phyloP scores from a whole-genome alignment of 2,329 filamentous ascomycete species.

The Pseudogymnoascus verrucosus region DNA sequence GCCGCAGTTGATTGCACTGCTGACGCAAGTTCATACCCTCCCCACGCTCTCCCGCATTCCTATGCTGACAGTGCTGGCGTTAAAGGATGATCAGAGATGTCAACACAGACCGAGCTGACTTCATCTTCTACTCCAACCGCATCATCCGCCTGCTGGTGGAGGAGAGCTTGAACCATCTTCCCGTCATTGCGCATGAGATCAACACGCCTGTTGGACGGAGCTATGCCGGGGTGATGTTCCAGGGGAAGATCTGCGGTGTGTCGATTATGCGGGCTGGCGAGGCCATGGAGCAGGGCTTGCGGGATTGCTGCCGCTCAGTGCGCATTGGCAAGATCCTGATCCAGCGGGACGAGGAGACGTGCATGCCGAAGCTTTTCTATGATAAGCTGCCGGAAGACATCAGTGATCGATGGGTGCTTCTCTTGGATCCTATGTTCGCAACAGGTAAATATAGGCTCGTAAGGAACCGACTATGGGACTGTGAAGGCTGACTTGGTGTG shows the following conservation, averaged over 20 bases:
- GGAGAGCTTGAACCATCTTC: constrained; percentile 93
- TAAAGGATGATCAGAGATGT: constrained; percentile 89
- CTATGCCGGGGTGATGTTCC: constrained; percentile 88
- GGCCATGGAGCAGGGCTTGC: constrained; percentile 93
- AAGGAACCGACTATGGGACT: neutral
- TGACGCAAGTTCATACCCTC: constrained; percentile 71
- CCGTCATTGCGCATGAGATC: constrained; percentile 79
- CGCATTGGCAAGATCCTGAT: constrained; percentile 98
- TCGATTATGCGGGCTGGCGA: constrained; percentile 98
- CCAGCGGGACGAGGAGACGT: constrained; percentile 92
- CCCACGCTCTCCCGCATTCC: too few relatives aligned
- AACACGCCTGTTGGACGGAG: constrained; percentile 82
- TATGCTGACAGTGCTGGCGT: constrained; percentile 3
- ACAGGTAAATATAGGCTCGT: constrained; percentile 54
- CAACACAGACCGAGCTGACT: constrained; percentile 83
- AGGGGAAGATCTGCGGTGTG: constrained; percentile 97
- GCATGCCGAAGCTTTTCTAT: constrained; percentile 88
- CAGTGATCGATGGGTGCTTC: constrained; percentile 80
- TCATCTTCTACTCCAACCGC: constrained; percentile 98
- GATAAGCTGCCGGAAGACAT: constrained; percentile 96
- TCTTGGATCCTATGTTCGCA: constrained; percentile 98
- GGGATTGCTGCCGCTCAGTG: constrained; percentile 96
- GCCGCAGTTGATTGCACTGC: constrained; percentile 89
- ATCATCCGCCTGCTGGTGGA: constrained; percentile 96
- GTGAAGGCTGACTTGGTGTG: constrained; percentile 5